Percentiles rank a stretch among this genome's conserved stretches.
Conservation (phyloP, 2,329 filamentous ascomycete genomes). For the Byssochlamys sp. region DNA sequence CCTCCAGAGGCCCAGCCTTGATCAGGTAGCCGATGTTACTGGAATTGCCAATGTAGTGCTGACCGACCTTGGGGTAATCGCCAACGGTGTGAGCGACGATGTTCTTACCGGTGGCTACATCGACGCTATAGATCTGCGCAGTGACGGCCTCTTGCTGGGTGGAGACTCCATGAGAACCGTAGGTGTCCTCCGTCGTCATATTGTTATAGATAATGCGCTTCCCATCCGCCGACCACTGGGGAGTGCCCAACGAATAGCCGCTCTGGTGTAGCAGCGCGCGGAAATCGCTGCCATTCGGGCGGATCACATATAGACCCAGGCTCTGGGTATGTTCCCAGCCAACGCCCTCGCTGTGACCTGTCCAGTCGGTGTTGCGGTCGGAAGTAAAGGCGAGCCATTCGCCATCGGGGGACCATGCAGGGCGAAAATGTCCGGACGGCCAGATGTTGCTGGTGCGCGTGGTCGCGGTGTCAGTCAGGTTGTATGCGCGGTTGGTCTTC, state of each 20-base stretch:
- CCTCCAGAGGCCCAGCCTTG: constrained; percentile 10
- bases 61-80: constrained; percentile 21
- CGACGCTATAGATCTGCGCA: constrained; percentile 23
- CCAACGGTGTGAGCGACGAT: constrained; percentile 20
- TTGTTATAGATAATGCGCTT: constrained; percentile 32
- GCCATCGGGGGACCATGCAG: constrained; percentile 34
- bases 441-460: constrained; percentile 12
- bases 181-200: constrained; percentile 31
- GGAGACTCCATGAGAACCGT: constrained; percentile 22
- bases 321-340: constrained; percentile 36
- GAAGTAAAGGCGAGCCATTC: constrained; percentile 35
- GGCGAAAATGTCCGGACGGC: constrained; percentile 31
- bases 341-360: constrained; percentile 31
- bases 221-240: constrained; percentile 30
- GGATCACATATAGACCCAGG: constrained; percentile 33
- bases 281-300: constrained; percentile 29
- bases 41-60: constrained; percentile 19
- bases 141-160: constrained; percentile 1
- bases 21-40: constrained; percentile 6
- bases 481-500: constrained; percentile 18
- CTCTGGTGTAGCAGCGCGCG: constrained; percentile 23
- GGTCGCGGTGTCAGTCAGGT: constrained; percentile 28
- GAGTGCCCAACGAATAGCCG: constrained; percentile 30
- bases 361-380: constrained; percentile 35
- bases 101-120: constrained; percentile 31